Conservation (phyloP, 2,329 filamentous ascomycete genomes). For the Mollisiaceae sp. region DNA sequence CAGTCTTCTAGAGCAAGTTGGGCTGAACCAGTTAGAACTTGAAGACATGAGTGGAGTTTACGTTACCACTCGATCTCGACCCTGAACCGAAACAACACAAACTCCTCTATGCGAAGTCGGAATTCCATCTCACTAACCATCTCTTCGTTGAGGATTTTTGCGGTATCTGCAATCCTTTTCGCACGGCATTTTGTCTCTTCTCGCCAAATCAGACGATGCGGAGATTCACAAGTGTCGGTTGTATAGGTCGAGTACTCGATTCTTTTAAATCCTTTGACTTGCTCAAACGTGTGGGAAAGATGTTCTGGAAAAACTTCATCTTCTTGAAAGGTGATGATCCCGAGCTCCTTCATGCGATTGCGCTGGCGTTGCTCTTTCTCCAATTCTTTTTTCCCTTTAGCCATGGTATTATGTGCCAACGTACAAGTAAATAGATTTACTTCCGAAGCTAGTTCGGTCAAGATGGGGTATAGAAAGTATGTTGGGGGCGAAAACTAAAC, state of each 20-base stretch:
- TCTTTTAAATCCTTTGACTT: background rate
- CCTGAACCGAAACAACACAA: background rate
- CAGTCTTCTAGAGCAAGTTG: conserved; percentile 3
- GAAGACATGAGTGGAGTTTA: background rate
- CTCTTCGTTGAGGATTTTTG: background rate
- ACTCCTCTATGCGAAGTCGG: background rate
- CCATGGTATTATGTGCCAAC: too few relatives aligned
- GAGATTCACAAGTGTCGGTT: background rate
- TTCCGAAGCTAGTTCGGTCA: too few relatives aligned
- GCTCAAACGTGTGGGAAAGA: background rate
- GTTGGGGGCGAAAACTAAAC: too few relatives aligned
- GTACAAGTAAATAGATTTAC: too few relatives aligned
- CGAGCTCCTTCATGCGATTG: background rate
- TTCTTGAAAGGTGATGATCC: background rate
- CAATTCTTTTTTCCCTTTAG: too few relatives aligned
- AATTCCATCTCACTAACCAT: background rate
- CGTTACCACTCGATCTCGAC: background rate
- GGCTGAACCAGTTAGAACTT: background rate
- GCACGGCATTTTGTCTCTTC: background rate
- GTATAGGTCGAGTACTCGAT: background rate
- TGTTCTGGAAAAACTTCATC: background rate
- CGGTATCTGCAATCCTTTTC: background rate
- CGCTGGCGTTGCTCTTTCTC: too few relatives aligned
- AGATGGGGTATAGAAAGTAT: too few relatives aligned
- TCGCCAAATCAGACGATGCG: background rate